These are phyloP conservation scores for Trametes gibbosa DNA, from an alignment of 768 basidiomycete genomes.

Conservation along the genomic window DNA sequence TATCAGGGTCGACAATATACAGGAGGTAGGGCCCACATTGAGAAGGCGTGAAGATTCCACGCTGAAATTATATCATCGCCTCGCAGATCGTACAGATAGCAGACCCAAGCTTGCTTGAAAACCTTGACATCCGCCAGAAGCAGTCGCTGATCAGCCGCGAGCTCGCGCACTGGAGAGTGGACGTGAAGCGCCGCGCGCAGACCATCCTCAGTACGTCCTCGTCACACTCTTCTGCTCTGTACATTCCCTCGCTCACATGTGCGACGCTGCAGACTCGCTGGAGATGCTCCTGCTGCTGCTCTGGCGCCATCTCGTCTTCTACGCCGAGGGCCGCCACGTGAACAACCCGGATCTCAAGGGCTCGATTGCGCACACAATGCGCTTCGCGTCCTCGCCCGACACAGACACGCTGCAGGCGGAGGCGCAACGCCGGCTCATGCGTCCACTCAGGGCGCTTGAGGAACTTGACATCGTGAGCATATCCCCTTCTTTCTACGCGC, in stretches of 20 bases:
- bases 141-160: constrained; percentile 62
- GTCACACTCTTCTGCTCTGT: too few relatives aligned
- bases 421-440: constrained; percentile 50
- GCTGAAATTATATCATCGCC: not conserved
- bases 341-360: constrained; percentile 42
- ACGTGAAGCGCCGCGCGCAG: constrained; percentile 47
- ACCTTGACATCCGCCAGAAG: constrained; percentile 68
- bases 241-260: not conserved
- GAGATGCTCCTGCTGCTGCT: constrained; percentile 80
- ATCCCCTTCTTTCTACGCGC: not conserved
- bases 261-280: constrained; percentile 46
- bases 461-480: constrained; percentile 48
- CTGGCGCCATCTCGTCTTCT: constrained; percentile 78
- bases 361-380: constrained; percentile 46
- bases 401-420: constrained; percentile 59
- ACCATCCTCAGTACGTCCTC: constrained; percentile 51
- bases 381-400: constrained; percentile 55
- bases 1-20: constrained; percentile 65
- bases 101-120: constrained; percentile 56
- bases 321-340: constrained; percentile 41
- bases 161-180: constrained; percentile 45
- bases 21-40: constrained; percentile 48
- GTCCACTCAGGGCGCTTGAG: constrained; percentile 53
- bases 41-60: not conserved
- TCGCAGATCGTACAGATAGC: constrained; percentile 47